Conservation (phyloP, 371 early-diverging fungal genomes). For the Circinella umbellata region DNA sequence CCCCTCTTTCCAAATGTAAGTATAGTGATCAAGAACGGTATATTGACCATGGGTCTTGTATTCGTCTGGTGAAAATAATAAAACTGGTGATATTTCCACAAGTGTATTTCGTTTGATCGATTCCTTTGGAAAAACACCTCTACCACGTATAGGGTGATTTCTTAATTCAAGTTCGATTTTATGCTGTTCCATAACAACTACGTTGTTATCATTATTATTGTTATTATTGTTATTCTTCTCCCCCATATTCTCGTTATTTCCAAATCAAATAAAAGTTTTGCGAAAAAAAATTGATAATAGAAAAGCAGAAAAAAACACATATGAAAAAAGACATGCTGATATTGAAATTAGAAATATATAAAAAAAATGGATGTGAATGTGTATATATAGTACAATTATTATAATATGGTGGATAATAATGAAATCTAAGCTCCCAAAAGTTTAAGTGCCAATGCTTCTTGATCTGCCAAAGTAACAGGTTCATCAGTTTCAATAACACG, state of each 20-base stretch:
- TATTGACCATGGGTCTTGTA: conserved; percentile 63
- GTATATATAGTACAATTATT: no score
- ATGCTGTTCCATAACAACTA: conserved; percentile 22
- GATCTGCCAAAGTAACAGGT: conserved; percentile 68
- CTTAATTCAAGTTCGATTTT: conserved; percentile 45
- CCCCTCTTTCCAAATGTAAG: conserved; percentile 70
- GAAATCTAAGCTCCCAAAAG: conserved; percentile 38
- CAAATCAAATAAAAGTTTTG: not conserved
- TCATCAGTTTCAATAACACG: conserved; percentile 66
- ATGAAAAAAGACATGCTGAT: not conserved
- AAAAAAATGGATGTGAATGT: not conserved
- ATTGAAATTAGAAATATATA: not conserved
- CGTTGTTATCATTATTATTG: not conserved
- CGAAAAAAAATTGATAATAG: not conserved
- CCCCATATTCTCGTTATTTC: not conserved
- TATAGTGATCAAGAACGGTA: conserved; percentile 71
- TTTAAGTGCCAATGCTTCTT: conserved; percentile 66
- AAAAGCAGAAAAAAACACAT: not conserved
- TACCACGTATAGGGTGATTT: conserved; percentile 55
- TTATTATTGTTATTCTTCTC: not conserved
- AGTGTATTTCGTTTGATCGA: conserved; percentile 48
- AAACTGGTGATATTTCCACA: conserved; percentile 66
- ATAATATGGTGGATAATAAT: not conserved
- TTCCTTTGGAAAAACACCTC: conserved; percentile 62
- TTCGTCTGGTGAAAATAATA: conserved; percentile 60